Evolutionary conservation across 805 yeast species (phyloP).

Genomic region (Dipodascopsis uninucleata): DNA sequence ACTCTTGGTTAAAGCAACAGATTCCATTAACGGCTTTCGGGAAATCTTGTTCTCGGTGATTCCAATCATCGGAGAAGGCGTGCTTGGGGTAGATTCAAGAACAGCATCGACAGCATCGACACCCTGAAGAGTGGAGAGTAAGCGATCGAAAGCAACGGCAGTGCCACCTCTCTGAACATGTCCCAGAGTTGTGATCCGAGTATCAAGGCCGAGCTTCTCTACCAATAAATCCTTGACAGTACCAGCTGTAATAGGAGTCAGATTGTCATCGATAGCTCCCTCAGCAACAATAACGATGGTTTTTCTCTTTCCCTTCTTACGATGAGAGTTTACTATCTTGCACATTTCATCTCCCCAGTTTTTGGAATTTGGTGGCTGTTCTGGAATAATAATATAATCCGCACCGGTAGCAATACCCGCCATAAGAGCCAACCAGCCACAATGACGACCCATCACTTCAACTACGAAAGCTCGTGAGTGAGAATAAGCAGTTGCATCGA

Average conservation of each 20-base stretch:
- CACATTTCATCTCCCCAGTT: conserved; percentile 81
- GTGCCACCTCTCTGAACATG: conserved; percentile 99
- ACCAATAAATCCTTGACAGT: conserved; percentile 80
- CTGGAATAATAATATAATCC: conserved; percentile 91
- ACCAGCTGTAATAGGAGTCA: conserved; percentile 74
- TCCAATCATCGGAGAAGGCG: conserved; percentile 94
- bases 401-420: conserved; percentile 97
- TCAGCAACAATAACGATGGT: conserved; percentile 97
- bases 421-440: conserved; percentile 98
- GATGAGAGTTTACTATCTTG: conserved; percentile 62
- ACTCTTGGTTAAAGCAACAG: conserved; percentile 79
- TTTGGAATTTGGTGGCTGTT: conserved; percentile 72
- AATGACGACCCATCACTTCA: conserved; percentile 98
- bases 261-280: conserved; percentile 84
- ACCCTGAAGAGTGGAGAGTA: conserved; percentile 92
- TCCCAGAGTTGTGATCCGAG: conserved; percentile 91
- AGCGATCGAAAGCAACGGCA: conserved; percentile 91
- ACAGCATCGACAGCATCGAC: conserved; percentile 96
- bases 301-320: conserved; percentile 85
- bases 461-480: conserved; percentile 97
- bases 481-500: conserved; percentile 95
- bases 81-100: conserved; percentile 77
- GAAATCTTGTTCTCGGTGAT: conserved; percentile 81
- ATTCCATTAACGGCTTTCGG: conserved; percentile 81
- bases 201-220: conserved; percentile 76